Base-by-base conservation (phyloP, 225 moss, liverwort and hornwort species). In the Marchantia paleacea region DNA sequence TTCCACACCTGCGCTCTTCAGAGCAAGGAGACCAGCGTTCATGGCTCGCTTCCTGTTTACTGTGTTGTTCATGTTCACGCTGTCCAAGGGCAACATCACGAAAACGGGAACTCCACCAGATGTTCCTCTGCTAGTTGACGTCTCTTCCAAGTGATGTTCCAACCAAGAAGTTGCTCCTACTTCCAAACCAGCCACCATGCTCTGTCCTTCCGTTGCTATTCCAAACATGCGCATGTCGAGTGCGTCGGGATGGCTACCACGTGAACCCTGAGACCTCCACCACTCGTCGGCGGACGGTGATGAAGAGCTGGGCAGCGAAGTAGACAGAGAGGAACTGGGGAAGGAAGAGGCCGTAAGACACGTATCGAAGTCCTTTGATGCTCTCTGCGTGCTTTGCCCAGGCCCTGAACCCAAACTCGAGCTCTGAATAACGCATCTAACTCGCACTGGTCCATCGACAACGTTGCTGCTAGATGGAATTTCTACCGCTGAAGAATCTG, bases 1-100 rank as follows among this genome's bases (percentile, higher is more conserved):
- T 48, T 85, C 85, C 26, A 85, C 85, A 8, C 82, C 82, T 9
- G 85, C 85, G 55, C 81, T 79, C 60, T 85, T 85, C 47, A 85
- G 47, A 7, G 85, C 85, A 11, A 79, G 63, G 5, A 85, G 69
- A 31, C 78, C 77, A 16, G 79, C 79, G 20, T 82, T 79, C 72
- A 85, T 70, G 29, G 85, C 85, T 4, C 85, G 78, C 20, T 64
- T 82, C 51, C 85, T 78, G 69, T 82, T 82, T 0, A 85, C 69
- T 16, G 47, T 75, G 57, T 85, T 85, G 75, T 82, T 73, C 78
- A 82, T 85, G 74, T 74, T 85, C 52, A 85, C 79, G 50, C 78
- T 79, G 49, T 85, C 85, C 47, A 85, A 70, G 0, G 85, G 81
- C 55, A 85, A 29, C 85, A 85, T 82, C 22, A 85, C 82, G 47